These are phyloP conservation scores for Populus trichocarpa DNA, from an alignment of 441 rosid genomes.

Conservation along the genomic window DNA sequence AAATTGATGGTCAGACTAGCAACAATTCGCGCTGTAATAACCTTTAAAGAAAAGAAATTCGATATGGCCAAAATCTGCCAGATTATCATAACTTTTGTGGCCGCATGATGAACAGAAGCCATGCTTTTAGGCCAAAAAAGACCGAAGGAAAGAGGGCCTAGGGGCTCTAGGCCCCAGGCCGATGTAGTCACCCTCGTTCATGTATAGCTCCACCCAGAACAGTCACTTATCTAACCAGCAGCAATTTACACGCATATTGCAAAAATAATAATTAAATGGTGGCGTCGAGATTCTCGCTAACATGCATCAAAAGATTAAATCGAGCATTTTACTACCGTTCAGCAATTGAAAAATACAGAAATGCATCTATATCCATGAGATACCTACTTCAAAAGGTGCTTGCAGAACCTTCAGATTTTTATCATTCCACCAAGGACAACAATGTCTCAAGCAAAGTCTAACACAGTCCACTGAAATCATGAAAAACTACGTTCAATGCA, in stretches of 20 bases:
- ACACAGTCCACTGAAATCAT: conserved; percentile 12
- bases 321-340: neutral
- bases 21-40: neutral
- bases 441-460: conserved; percentile 28
- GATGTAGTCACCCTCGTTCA: neutral
- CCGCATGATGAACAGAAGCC: too few relatives aligned
- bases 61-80: neutral
- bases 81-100: too few relatives aligned
- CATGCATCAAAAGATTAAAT: neutral
- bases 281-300: neutral
- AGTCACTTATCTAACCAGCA: neutral
- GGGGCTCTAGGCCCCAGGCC: too few relatives aligned
- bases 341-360: conserved; percentile 4
- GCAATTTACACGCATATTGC: neutral
- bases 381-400: conserved; percentile 17
- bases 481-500: conserved; percentile 22
- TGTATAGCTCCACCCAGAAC: neutral
- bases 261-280: neutral
- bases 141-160: too few relatives aligned
- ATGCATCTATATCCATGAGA: conserved; percentile 8
- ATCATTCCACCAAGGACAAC: conserved; percentile 9
- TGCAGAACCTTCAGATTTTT: conserved; percentile 1
- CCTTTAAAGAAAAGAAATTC: neutral
- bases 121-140: too few relatives aligned
- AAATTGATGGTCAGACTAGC: neutral